Base-by-base conservation (phyloP, 306 rosid species). In the Phaseolus lunatus region DNA sequence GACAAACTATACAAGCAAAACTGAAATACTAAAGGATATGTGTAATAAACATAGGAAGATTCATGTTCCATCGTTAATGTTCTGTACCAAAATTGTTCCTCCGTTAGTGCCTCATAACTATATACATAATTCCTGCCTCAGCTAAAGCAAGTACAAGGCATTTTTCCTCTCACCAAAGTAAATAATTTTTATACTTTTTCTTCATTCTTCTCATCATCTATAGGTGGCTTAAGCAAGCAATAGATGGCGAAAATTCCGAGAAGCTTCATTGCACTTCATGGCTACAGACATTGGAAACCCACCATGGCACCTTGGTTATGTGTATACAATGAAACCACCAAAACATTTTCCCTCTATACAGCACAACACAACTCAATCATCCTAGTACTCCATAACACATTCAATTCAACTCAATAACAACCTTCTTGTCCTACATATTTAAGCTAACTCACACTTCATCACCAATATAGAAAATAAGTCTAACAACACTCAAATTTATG, bases 231-330 rank as follows among this genome's bases (percentile, higher is more conserved):
- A n/a, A n/a, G n/a, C n/a, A n/a, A n/a, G n/a, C n/a, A n/a, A 43
- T 41, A 75, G 82, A 77, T 71, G 84, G 56, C n/a, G 87, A 84
- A 84, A 67, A 11, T 81, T 81, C 87, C 45, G 0, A 54, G 87
- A 84, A 84, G 80, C 67, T 84, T 81, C 85, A 84, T 4, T 18
- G 37, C 64, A 37, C 33, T 45, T n/a, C 47, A 59, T 26, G 66
- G 41, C 66, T 59, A 59, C 41, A 24, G 19, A 27, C 66, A 67
- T 24, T 59, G 85, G 85, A 81, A 81, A 68, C 20, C 35, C 81
- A 35, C 77, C 71, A 44, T 53, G 13, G 58, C 47, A 78, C 45
- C 33, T 41, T 49, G 44, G 13, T 80, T 20, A 20, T 23, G 66
- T 70, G 33, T 71, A 70, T 43, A 48, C 71, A n/a, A 71, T 53